A percentile compares a stretch with the other conserved stretches of the same genome.
Evolutionary conservation across 2,329 filamentous ascomycete genomes (phyloP).

Genomic region (Alternaria consortialis): DNA sequence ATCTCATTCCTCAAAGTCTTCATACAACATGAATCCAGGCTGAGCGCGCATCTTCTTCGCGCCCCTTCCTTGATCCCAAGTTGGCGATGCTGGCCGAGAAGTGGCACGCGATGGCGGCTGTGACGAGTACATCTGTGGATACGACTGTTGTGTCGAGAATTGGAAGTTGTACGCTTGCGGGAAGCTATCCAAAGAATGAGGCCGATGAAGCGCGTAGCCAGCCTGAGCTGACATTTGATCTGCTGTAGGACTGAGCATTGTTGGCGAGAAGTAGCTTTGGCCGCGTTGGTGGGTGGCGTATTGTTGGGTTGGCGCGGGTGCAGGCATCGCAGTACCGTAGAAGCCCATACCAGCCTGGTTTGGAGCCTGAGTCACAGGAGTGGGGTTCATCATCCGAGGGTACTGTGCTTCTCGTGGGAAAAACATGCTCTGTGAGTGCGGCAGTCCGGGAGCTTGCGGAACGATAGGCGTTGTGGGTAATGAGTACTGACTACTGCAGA

Average conservation of each 20-base stretch:
- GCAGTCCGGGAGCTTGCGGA: constrained; percentile 28
- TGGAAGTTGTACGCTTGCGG: constrained; percentile 31
- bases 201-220: constrained; percentile 34
- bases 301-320: constrained; percentile 18
- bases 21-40: constrained; percentile 30
- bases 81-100: constrained; percentile 39
- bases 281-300: constrained; percentile 31
- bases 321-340: constrained; percentile 15
- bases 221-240: constrained; percentile 24
- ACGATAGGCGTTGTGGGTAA: constrained; percentile 40
- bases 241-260: constrained; percentile 35
- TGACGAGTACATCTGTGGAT: constrained; percentile 37
- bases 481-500: constrained; percentile 35
- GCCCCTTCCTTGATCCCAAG: constrained; percentile 38
- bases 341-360: constrained; percentile 24
- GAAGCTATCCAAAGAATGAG: constrained; percentile 39
- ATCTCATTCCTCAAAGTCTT: constrained; percentile 27
- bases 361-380: constrained; percentile 16
- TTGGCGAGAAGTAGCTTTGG: constrained; percentile 30
- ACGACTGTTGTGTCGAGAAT: constrained; percentile 25
- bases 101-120: constrained; percentile 36
- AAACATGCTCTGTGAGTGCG: constrained; percentile 31
- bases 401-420: constrained; percentile 29
- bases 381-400: constrained; percentile 20
- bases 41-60: constrained; percentile 34